A percentile compares a stretch with the other conserved stretches of the same genome.
phyloP scores from a whole-genome alignment of 768 basidiomycete genomes.

The Amanita brunnescens region DNA sequence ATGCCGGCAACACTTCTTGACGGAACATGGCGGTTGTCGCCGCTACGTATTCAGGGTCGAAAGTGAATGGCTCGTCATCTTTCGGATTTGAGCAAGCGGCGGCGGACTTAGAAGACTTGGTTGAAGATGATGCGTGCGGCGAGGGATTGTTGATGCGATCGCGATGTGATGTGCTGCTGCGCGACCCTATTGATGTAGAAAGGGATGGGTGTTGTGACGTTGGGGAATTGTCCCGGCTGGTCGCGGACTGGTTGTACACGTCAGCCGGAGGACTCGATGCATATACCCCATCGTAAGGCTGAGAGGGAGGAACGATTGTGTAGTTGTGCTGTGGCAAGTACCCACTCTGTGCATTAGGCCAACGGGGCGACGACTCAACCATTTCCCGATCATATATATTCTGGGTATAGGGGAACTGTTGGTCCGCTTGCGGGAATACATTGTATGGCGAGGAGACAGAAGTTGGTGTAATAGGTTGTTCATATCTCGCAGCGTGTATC shows the following conservation, averaged over 20 bases:
- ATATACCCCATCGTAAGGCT: neutral
- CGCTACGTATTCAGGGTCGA: slow-evolving; percentile 26
- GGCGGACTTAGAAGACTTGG: slow-evolving; percentile 5
- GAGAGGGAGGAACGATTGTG: neutral
- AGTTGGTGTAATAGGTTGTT: neutral
- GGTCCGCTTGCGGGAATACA: neutral
- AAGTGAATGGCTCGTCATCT: slow-evolving; percentile 29
- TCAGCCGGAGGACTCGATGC: neutral
- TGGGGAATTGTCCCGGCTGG: neutral
- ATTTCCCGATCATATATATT: neutral
- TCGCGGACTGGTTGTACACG: neutral
- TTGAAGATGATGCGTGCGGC: neutral
- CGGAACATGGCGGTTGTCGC: slow-evolving; percentile 25
- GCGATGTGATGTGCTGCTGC: neutral
- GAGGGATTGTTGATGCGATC: neutral
- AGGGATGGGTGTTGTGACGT: neutral
- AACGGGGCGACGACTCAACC: neutral
- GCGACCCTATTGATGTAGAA: neutral
- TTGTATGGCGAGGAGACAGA: neutral
- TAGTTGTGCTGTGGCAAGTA: neutral
- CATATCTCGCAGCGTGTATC: neutral
- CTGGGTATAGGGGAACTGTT: neutral
- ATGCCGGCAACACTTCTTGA: slow-evolving; percentile 25
- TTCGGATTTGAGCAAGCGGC: slow-evolving; percentile 13
- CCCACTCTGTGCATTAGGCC: neutral